phyloP scores from a whole-genome alignment of 371 early-diverging fungal genomes.

The Syncephalis plumigaleata region DNA sequence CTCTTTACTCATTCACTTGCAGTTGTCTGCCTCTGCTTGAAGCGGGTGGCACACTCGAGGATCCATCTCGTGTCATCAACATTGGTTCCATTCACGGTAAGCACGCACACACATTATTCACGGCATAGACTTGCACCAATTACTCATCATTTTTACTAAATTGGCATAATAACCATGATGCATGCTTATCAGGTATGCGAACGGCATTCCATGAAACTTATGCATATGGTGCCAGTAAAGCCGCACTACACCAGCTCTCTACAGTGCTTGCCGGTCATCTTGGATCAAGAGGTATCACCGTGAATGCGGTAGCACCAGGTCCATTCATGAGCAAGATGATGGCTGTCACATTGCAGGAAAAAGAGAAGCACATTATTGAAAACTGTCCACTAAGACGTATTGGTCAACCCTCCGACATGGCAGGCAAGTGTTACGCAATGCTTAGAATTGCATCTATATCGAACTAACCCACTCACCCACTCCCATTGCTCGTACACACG shows the following conservation, averaged over 20 bases:
- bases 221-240: slow-evolving; percentile 63
- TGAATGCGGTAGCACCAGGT: slow-evolving; percentile 85
- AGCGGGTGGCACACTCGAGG: slow-evolving; percentile 29
- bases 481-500: too few species aligned
- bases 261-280: slow-evolving; percentile 47
- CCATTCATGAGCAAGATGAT: slow-evolving; percentile 82
- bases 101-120: too few species aligned
- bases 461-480: too few species aligned
- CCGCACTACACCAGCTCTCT: slow-evolving; percentile 60
- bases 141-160: too few species aligned
- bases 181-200: slow-evolving; percentile 23
- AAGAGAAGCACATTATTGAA: slow-evolving; percentile 32
- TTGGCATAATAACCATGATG: slow-evolving; percentile 19
- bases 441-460: too few species aligned
- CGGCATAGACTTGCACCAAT: too few species aligned
- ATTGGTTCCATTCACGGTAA: slow-evolving; percentile 67
- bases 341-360: slow-evolving; percentile 42
- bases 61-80: slow-evolving; percentile 61
- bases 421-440: too few species aligned
- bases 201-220: slow-evolving; percentile 41
- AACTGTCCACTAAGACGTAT: slow-evolving; percentile 53
- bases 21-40: slow-evolving; percentile 58
- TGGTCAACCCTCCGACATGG: slow-evolving; percentile 73
- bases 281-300: slow-evolving; percentile 44
- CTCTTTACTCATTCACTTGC: background rate